Evolutionary conservation across 257 asterid species (phyloP), one percentile per base, ranked within the genome.

Genomic region (Solanum ossicruentum): DNA sequence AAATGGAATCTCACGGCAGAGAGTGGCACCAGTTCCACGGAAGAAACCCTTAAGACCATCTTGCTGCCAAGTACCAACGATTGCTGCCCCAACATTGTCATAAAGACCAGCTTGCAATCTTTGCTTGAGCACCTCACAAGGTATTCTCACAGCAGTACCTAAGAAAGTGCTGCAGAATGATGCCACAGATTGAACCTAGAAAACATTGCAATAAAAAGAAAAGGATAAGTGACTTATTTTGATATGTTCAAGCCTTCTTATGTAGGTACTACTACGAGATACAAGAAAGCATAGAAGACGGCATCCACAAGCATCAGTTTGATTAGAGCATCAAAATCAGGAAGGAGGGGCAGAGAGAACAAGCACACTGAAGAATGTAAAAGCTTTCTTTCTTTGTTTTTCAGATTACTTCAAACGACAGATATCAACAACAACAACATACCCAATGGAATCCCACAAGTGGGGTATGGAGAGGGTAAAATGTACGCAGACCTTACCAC

Each of bases 1-100:
- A 87, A 96, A 96, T 10, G 99, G 99, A 82, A 96, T 92, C 89
- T 96, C 99, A 18, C 99, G 95, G 84, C 89, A 94, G 70, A 96
- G 97, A 77, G 99, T 96, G 20, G 97, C 98, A 84, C 98, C 98
- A 43, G 98, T 96, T 89, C 99, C 99, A 85, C 99, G 99, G 88
- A 96, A 96, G 84, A 96, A 96, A 1, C 98, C 99, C 85, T 86
- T 88, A 21, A 92, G 90, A 65, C 99, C 99, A 92, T 94, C 99
- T 84, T 91, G 92, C 82, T 91, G 92, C 95, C 98, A 96, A 15
- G 99, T 96, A 72, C 97, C 98, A 47, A 90, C 81, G 45, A 94
- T 87, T 67, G 98, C 98, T 67, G 93, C 92, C 45, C 98, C 98
- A 18, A 94, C 98, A 86, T 93, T 93, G 71, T 94, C 89, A 85